phyloP scores from a whole-genome alignment of 192 early-diverging fungal genomes.

The Coemansia sp. region DNA sequence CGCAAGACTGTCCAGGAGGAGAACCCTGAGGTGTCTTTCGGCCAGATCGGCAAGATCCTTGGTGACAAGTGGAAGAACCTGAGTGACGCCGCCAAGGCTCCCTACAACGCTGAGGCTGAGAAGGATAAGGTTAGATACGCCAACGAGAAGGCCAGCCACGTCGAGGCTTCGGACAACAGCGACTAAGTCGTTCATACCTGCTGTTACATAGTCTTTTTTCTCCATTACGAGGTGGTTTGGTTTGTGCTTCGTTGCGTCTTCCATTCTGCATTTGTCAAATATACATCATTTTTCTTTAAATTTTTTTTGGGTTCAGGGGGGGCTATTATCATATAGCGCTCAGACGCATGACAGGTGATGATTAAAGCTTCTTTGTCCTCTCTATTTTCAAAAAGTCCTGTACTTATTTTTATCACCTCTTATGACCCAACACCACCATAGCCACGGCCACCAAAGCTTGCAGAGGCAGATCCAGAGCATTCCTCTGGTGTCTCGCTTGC shows the following conservation, averaged over 20 bases:
- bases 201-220: constrained; percentile 8
- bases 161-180: constrained; percentile 18
- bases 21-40: constrained; percentile 77
- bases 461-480: constrained; percentile 3
- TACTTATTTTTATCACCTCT: neutral
- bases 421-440: constrained; percentile 9
- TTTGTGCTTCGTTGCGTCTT: neutral
- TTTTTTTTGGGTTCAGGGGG: neutral
- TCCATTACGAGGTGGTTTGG: neutral
- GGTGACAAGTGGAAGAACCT: constrained; percentile 72
- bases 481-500: constrained; percentile 14
- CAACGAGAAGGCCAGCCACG: constrained; percentile 41
- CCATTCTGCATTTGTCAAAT: constrained; percentile 3
- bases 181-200: constrained; percentile 7
- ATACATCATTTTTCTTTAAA: neutral
- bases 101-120: constrained; percentile 57
- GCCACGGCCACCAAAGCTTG: neutral
- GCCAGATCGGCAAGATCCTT: constrained; percentile 72
- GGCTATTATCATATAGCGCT: neutral
- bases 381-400: neutral
- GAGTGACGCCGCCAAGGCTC: constrained; percentile 60
- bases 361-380: neutral
- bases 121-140: constrained; percentile 57
- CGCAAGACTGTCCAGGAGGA: constrained; percentile 76
- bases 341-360: neutral